Evolutionary conservation across 192 early-diverging fungal genomes (phyloP).

Genomic region (Backusella circina): DNA sequence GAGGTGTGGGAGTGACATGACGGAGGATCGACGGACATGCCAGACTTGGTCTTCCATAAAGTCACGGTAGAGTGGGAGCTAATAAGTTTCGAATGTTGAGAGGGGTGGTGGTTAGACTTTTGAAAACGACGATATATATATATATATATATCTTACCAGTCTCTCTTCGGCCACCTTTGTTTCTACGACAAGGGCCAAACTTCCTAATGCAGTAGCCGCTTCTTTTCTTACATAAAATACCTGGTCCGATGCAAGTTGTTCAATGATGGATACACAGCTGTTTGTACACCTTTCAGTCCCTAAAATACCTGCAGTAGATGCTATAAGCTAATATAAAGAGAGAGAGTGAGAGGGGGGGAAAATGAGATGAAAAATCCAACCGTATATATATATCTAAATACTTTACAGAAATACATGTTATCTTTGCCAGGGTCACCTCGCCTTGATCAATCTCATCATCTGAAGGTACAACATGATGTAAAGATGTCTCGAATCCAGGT

Average conservation of each 20-base stretch:
- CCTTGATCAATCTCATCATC: constrained; percentile 30
- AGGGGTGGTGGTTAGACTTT: no score
- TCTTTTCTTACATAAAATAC: constrained; percentile 59
- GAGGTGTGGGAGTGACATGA: constrained; percentile 42
- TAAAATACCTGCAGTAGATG: constrained; percentile 38
- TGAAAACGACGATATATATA: no score
- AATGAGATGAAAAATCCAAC: no score
- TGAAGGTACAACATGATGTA: background rate
- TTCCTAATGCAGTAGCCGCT: constrained; percentile 39
- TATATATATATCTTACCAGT: constrained; percentile 37
- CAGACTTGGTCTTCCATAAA: constrained; percentile 52
- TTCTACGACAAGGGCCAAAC: constrained; percentile 32
- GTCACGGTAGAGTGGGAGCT: constrained; percentile 47
- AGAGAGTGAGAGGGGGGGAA: background rate
- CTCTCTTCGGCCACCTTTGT: constrained; percentile 28
- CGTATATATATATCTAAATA: background rate
- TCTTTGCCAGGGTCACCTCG: constrained; percentile 33
- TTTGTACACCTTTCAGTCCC: constrained; percentile 42
- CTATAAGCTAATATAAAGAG: constrained; percentile 40
- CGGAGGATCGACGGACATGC: constrained; percentile 55
- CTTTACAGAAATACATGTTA: constrained; percentile 36
- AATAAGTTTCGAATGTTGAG: background rate
- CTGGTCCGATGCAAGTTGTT: constrained; percentile 38
- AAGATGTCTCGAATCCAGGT: constrained; percentile 22
- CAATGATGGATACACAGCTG: constrained; percentile 46